phyloP scores from a whole-genome alignment of 768 basidiomycete genomes.

The Xerocomus potaroensis region DNA sequence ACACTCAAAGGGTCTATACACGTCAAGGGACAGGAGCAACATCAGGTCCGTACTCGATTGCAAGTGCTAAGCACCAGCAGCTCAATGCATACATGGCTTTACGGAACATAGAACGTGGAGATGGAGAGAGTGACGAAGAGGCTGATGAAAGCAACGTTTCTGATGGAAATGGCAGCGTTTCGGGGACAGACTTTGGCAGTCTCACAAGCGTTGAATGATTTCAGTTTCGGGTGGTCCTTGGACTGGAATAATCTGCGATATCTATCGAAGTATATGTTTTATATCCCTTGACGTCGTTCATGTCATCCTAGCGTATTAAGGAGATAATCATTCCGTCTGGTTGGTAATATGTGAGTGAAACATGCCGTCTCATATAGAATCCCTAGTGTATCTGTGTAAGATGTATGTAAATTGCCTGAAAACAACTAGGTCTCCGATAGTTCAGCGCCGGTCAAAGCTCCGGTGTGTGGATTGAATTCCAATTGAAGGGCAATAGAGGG shows the following conservation, averaged over 20 bases:
- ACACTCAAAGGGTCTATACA: slow-evolving; percentile 32
- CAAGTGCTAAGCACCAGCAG: slow-evolving; percentile 18
- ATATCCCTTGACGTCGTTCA: not conserved
- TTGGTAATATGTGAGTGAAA: not conserved
- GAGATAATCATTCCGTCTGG: not conserved
- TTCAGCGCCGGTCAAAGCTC: slow-evolving; percentile 19
- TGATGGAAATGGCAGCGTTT: slow-evolving; percentile 38
- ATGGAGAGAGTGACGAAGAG: slow-evolving; percentile 10
- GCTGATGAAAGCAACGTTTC: slow-evolving; percentile 29
- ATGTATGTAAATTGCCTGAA: not conserved
- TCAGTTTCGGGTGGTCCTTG: not conserved
- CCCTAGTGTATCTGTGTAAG: slow-evolving; percentile 3
- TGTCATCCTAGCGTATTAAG: not conserved
- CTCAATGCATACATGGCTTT: slow-evolving; percentile 20
- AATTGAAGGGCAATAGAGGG: slow-evolving; percentile 59
- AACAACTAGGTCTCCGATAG: slow-evolving; percentile 12
- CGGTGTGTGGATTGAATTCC: slow-evolving; percentile 49
- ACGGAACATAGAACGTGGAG: slow-evolving; percentile 5
- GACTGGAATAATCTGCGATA: not conserved
- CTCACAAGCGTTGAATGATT: slow-evolving; percentile 48
- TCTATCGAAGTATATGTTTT: not conserved
- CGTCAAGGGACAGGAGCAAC: slow-evolving; percentile 30
- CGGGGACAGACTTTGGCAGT: slow-evolving; percentile 43
- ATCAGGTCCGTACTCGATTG: slow-evolving; percentile 19
- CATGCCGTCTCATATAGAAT: slow-evolving; percentile 4